These are phyloP conservation scores for Macroventuria anomochaeta DNA, from an alignment of 2,329 filamentous ascomycete species.

Conservation along the genomic window DNA sequence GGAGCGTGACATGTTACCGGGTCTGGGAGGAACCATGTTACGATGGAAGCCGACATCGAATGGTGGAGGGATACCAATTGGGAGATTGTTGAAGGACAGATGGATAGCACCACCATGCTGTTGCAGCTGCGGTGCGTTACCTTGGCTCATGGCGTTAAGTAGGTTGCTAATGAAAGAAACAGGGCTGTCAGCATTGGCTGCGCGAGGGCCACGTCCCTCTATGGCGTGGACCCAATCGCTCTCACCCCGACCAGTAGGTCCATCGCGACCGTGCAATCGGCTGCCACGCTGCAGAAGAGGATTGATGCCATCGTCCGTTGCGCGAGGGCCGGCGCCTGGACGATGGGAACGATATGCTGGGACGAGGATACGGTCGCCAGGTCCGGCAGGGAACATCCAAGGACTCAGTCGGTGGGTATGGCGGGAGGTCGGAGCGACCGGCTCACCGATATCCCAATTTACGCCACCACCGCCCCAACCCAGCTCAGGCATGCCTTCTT, in stretches of 20 bases:
- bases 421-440: constrained; percentile 54
- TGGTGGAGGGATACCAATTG: constrained; percentile 40
- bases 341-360: constrained; percentile 61
- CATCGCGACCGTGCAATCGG: constrained; percentile 38
- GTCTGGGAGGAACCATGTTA: constrained; percentile 41
- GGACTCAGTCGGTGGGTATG: constrained; percentile 60
- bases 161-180: constrained; percentile 65
- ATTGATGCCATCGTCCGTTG: constrained; percentile 81
- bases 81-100: constrained; percentile 57
- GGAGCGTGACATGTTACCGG: constrained; percentile 41
- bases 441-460: constrained; percentile 58
- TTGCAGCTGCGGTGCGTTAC: constrained; percentile 36
- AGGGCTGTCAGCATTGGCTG: constrained; percentile 57
- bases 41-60: constrained; percentile 43
- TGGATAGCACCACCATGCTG: constrained; percentile 57
- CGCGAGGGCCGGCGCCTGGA: constrained; percentile 60
- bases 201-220: constrained; percentile 54
- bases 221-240: constrained; percentile 62
- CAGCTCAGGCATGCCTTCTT: constrained; percentile 49
- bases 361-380: constrained; percentile 52
- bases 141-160: constrained; percentile 61
- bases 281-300: constrained; percentile 76
- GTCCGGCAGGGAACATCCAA: constrained; percentile 65
- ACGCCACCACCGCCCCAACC: constrained; percentile 61
- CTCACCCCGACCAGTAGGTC: constrained; percentile 49